Evolutionary conservation across 2,329 filamentous ascomycete genomes (phyloP), one percentile per base, ranked within the genome.

Genomic region (Colletotrichum agaves): DNA sequence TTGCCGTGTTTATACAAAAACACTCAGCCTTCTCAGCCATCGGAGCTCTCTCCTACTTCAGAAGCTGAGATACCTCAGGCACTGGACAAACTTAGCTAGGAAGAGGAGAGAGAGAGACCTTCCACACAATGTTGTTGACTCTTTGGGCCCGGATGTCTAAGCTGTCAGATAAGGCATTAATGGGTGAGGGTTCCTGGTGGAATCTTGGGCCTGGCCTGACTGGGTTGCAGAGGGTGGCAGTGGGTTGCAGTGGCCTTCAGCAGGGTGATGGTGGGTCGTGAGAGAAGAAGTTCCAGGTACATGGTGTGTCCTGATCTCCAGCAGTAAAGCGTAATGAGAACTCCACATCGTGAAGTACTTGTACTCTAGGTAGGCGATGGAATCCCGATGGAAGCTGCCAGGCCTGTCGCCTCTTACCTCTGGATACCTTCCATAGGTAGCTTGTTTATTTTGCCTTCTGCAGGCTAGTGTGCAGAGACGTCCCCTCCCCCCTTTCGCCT

Each of bases 381-480:
- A 67, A 64, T 67, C 64, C 33, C 31, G 27, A 53, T 67, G 60
- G 64, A 67, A 67, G 64, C 52, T 58, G 41, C 52, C 59, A 55
- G 37, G 46, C 46, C 46, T 50, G 46, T 50, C 46, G 46, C 27
- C 27, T 27, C 27, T 27, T 27, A 7, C 27, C 27, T 27, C 8
- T n/a, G n/a, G n/a, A n/a, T n/a, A n/a, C n/a, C n/a, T 27, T 27
- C 27, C 27, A 4, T 1, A 7, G 41, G 41, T 44, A 44, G 41
- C 10, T 15, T 44, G 41, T 19, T 44, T 37, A 37, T 37, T 11
- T 37, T 37, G 35, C 23, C 23, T 27, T 27, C 52, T 57, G 37
- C 60, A 63, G 56, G 33, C n/a, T n/a, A n/a, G n/a, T n/a, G n/a
- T n/a, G n/a, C n/a, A n/a, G n/a, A n/a, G n/a, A n/a, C n/a, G n/a